phyloP scores from a whole-genome alignment of 441 rosid genomes.

The Brassica balearica region DNA sequence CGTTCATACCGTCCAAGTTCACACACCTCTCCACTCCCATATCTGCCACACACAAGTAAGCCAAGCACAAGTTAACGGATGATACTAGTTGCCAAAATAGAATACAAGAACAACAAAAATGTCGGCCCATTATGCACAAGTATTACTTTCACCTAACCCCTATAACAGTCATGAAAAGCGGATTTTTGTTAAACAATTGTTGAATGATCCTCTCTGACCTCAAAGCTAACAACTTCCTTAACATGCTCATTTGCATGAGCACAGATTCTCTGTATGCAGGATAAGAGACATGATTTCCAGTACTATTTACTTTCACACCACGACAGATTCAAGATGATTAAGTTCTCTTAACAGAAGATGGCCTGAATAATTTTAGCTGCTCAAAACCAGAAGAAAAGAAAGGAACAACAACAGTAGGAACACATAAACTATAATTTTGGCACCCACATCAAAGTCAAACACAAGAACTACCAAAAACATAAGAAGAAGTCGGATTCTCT shows the following conservation, averaged over 20 bases:
- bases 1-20: constrained; percentile 74
- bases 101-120: background rate
- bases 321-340: constrained; percentile 1
- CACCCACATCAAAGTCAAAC: background rate
- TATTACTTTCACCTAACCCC: background rate
- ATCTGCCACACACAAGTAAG: constrained; percentile 48
- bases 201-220: background rate
- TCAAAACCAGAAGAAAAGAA: background rate
- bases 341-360: background rate
- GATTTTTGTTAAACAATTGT: background rate
- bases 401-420: no score
- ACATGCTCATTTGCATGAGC: background rate
- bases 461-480: constrained; percentile 6
- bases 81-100: background rate
- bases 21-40: constrained; percentile 86
- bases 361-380: background rate
- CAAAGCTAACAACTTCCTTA: background rate
- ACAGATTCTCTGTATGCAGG: background rate
- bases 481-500: background rate
- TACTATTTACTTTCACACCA: background rate
- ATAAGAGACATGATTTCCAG: no score
- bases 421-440: no score
- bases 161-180: background rate
- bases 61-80: background rate
- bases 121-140: background rate